Conservation (phyloP, 2,329 filamentous ascomycete genomes). For the Venturia oleaginea region DNA sequence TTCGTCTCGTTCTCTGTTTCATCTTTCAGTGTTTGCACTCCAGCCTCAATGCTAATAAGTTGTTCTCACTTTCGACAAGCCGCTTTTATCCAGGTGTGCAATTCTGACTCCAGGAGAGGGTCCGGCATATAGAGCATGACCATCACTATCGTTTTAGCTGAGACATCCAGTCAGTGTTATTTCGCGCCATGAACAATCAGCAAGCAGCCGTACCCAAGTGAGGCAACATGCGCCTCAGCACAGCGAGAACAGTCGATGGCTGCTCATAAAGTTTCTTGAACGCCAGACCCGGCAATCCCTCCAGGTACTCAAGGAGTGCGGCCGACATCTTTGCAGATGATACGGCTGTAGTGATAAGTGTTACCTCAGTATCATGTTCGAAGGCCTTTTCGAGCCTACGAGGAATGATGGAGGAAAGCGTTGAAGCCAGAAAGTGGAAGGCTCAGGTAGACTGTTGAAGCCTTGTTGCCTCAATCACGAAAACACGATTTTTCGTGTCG, state of each 20-base stretch:
- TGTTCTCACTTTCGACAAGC: conserved; percentile 45
- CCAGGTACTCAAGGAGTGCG: conserved; percentile 70
- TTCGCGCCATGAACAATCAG: background rate
- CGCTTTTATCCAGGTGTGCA: conserved; percentile 79
- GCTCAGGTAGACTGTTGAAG: background rate
- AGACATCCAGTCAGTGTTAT: background rate
- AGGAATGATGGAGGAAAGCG: background rate
- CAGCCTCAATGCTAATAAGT: background rate
- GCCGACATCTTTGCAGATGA: conserved; percentile 13
- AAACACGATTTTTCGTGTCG: background rate
- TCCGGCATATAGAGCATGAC: conserved; percentile 82
- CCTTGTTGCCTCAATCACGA: background rate
- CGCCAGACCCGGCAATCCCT: conserved; percentile 79
- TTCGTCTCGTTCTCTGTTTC: conserved; percentile 66
- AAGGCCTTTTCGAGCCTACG: background rate
- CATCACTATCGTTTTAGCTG: conserved; percentile 94
- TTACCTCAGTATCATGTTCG: conserved; percentile 14
- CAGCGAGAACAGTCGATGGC: conserved; percentile 87
- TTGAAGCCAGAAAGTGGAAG: background rate
- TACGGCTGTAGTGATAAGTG: background rate
- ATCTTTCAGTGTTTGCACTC: background rate
- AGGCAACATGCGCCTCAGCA: conserved; percentile 94
- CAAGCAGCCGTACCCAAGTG: conserved; percentile 57
- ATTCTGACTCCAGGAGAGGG: conserved; percentile 67
- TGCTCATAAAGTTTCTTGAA: conserved; percentile 91